A percentile compares a stretch with the other conserved stretches of the same genome.
Evolutionary conservation across 768 basidiomycete genomes (phyloP).

Genomic region (Leccinum olivaceopallidum): DNA sequence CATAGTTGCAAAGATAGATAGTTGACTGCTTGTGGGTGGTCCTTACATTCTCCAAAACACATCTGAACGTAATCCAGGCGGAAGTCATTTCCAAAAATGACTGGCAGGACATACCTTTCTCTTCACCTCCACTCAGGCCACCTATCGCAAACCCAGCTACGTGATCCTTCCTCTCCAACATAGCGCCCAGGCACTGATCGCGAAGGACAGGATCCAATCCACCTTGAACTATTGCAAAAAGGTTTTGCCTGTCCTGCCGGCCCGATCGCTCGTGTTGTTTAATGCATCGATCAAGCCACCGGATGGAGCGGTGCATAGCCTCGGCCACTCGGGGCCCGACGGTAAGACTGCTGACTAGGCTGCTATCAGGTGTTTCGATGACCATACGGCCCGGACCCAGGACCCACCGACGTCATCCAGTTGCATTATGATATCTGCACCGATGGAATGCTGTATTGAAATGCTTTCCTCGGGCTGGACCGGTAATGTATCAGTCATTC

Average conservation of each 20-base stretch:
- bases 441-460: constrained; percentile 86
- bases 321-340: constrained; percentile 81
- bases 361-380: constrained; percentile 5
- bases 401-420: constrained; percentile 84
- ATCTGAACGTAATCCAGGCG: constrained; percentile 43
- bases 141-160: constrained; percentile 93
- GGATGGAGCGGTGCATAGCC: constrained; percentile 84
- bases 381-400: not conserved
- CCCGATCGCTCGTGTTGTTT: constrained; percentile 69
- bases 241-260: constrained; percentile 65
- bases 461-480: constrained; percentile 87
- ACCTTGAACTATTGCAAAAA: constrained; percentile 93
- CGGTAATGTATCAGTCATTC: not conserved
- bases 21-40: not conserved
- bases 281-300: constrained; percentile 92
- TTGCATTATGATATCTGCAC: constrained; percentile 95
- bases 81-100: constrained; percentile 8
- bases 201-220: constrained; percentile 73
- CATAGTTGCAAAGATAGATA: not conserved
- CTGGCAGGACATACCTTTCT: constrained; percentile 59
- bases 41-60: constrained; percentile 83
- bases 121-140: constrained; percentile 88
- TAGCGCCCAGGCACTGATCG: constrained; percentile 75
- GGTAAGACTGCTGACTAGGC: constrained; percentile 74
- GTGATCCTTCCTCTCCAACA: constrained; percentile 71